A percentile compares a stretch with the other conserved stretches of the same genome.
Conservation (phyloP, 129 eudicot species). For the Gnaphalium uliginosum region DNA sequence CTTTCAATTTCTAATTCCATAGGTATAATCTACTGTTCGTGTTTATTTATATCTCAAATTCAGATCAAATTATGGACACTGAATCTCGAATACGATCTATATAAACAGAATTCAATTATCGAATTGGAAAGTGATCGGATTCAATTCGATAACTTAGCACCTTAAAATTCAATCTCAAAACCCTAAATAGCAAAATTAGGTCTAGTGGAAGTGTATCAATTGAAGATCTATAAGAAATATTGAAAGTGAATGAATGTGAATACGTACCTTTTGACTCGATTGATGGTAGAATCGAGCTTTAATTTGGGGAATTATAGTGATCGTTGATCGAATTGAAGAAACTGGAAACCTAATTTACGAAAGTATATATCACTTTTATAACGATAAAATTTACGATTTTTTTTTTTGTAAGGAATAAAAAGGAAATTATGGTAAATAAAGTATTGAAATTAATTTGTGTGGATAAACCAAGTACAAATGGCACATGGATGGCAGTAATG, state of each 20-base stretch:
- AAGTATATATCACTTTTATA: background rate
- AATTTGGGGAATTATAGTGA: background rate
- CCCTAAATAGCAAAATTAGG: background rate
- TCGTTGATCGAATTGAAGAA: background rate
- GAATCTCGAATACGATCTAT: constrained; percentile 23
- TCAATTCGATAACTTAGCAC: background rate
- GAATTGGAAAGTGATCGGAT: background rate
- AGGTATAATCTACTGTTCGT: constrained; percentile 17
- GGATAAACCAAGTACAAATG: background rate
- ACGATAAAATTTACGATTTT: constrained; percentile 10
- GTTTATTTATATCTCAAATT: constrained; percentile 7
- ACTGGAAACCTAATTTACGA: constrained; percentile 2
- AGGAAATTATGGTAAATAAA: background rate
- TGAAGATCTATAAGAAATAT: background rate
- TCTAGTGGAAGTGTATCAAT: constrained; percentile 18
- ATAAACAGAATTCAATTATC: background rate
- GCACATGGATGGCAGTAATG: background rate
- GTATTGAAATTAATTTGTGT: background rate
- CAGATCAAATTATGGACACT: constrained; percentile 24
- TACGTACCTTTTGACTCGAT: background rate
- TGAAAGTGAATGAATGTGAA: background rate
- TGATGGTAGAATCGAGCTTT: background rate
- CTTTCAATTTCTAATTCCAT: constrained; percentile 54
- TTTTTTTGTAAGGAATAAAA: too few species aligned
- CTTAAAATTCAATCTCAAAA: background rate